Evolutionary conservation across 2,329 filamentous ascomycete species (phyloP), one percentile per base, ranked within the genome.

Genomic region (Xylariaceae sp.): DNA sequence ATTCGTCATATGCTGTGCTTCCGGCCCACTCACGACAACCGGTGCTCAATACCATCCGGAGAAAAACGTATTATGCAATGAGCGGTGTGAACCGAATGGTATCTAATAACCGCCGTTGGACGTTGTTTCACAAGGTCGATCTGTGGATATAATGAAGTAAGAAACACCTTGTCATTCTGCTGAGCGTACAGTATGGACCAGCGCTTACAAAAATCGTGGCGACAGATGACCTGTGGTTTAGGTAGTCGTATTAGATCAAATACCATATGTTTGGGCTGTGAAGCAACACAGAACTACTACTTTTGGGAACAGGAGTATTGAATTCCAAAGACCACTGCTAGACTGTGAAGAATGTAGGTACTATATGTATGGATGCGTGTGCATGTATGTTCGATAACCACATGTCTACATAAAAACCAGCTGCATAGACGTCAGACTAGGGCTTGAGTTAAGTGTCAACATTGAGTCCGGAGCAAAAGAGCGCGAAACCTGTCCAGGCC

Each of bases 61-160:
- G n/a, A 20, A 40, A 33, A 26, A 37, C 33, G 41, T 47, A 35
- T 27, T 37, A 40, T 41, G 26, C 33, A 63, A 60, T 50, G 53
- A 62, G 63, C 61, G 63, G 62, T 65, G 62, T 61, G 48, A 56
- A 50, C 23, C 16, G 13, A 35, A 6, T 46, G 36, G 21, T 23
- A 37, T 53, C 10, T n/a, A 24, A 45, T 13, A 0, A 33, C 49
- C 10, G 21, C 30, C 6, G 11, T 2, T 42, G 9, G 6, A n/a
- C 24, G 24, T 30, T 24, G 20, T 8, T 21, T 42, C 11, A 24
- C 6, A 29, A 15, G 6, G 27, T 30, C 15, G n/a, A 26, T 30
- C 20, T 35, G 16, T 15, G 40, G 6, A 29, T 40, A 18, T n/a
- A 16, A 3, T 30, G 32, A 43, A 18, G 5, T 11, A 32, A 7